phyloP scores from a whole-genome alignment of 139 green algal species.

The Pedinophyceae sp. region DNA sequence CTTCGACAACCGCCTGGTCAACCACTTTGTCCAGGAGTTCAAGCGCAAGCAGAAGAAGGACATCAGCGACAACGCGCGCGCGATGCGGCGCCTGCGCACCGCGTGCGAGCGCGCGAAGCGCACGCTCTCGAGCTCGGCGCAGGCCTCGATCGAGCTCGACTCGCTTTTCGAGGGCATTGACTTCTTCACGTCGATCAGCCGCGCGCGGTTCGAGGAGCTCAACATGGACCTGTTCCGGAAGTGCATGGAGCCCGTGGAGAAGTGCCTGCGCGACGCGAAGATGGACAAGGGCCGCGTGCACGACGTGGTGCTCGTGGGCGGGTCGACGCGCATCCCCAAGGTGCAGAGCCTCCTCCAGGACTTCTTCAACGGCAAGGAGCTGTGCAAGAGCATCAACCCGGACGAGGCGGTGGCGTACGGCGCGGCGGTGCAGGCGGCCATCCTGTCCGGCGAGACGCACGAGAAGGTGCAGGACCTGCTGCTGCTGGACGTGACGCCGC shows the following conservation, averaged over 20 bases:
- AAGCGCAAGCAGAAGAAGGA: conserved; percentile 99
- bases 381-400: conserved; percentile 98
- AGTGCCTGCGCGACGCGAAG: conserved; percentile 75
- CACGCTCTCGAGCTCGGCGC: conserved; percentile 42
- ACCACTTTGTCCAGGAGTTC: conserved; percentile 91
- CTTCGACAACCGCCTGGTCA: conserved; percentile 91
- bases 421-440: conserved; percentile 90
- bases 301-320: conserved; percentile 86
- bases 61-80: conserved; percentile 63
- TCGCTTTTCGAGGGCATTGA: conserved; percentile 92
- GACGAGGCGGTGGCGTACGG: conserved; percentile 98
- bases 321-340: conserved; percentile 96
- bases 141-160: conserved; percentile 96
- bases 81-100: conserved; percentile 63
- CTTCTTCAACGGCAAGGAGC: conserved; percentile 98
- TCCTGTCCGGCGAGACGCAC: conserved; percentile 75
- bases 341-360: conserved; percentile 92
- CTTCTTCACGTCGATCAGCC: conserved; percentile 92
- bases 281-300: conserved; percentile 73
- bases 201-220: conserved; percentile 94
- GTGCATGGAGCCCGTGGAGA: conserved; percentile 99
- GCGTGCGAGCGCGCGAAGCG: conserved; percentile 88
- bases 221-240: conserved; percentile 98
- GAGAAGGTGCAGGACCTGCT: conserved; percentile 97
- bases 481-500: conserved; percentile 89